Percentiles rank a stretch among this genome's conserved stretches.
phyloP scores from a whole-genome alignment of 306 rosid species.

The Spatholobus suberectus region DNA sequence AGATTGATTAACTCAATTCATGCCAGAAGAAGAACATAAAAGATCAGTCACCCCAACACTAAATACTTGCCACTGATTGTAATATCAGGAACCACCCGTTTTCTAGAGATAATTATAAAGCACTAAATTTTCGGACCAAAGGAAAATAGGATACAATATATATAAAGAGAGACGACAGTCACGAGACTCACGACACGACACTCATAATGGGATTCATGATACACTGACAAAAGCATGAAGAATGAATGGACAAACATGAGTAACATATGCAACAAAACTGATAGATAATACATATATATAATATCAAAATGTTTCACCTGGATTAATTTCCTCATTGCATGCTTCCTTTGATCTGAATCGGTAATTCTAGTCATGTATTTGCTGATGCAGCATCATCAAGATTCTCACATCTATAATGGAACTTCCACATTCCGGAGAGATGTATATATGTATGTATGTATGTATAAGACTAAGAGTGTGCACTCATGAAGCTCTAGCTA shows the following conservation, averaged over 20 bases:
- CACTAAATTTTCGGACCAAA: not conserved
- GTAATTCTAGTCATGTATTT: conserved; percentile 57
- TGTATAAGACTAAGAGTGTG: not conserved
- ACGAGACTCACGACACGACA: too few species aligned
- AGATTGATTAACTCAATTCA: not conserved
- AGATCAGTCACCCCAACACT: not conserved
- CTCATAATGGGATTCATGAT: not conserved
- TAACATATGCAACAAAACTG: not conserved
- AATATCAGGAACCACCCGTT: not conserved
- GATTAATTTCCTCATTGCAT: not conserved
- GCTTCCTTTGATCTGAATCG: not conserved
- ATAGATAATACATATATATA: not conserved
- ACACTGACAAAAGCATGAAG: conserved; percentile 26
- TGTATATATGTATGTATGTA: too few species aligned
- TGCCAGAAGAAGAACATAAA: not conserved
- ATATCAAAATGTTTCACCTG: conserved; percentile 17
- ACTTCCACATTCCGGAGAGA: not conserved
- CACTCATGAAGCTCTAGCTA: conserved; percentile 20
- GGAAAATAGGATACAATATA: not conserved
- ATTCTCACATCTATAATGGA: conserved; percentile 57
- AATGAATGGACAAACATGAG: conserved; percentile 2
- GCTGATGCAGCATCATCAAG: conserved; percentile 97
- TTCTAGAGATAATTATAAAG: not conserved
- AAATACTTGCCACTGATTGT: not conserved
- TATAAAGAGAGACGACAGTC: not conserved